Percentiles rank a stretch among this genome's conserved stretches.
Evolutionary conservation across 768 basidiomycete genomes (phyloP).

Genomic region (Tricholoma sp.): DNA sequence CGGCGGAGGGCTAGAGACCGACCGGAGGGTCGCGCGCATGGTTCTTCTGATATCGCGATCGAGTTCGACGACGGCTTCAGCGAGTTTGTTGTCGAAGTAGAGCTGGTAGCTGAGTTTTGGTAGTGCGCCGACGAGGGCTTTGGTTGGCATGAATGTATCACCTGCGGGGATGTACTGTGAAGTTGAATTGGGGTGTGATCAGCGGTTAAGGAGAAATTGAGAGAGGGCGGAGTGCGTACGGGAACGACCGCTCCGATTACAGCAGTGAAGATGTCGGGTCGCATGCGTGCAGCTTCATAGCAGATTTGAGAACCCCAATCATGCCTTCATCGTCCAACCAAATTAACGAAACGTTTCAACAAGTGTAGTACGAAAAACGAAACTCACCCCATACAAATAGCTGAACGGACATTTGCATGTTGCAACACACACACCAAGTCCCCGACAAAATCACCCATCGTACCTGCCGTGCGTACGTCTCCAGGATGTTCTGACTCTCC

Average conservation of each 20-base stretch:
- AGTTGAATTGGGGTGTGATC: background rate
- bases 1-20: constrained; percentile 51
- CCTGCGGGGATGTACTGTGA: constrained; percentile 56
- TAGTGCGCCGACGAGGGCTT: constrained; percentile 31
- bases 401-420: constrained; percentile 41
- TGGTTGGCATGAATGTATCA: constrained; percentile 42
- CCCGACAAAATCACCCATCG: constrained; percentile 52
- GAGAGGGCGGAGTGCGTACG: constrained; percentile 29
- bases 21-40: constrained; percentile 52
- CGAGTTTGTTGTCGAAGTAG: constrained; percentile 50
- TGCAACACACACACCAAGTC: constrained; percentile 63
- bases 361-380: background rate
- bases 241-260: constrained; percentile 59
- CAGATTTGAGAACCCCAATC: constrained; percentile 73
- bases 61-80: constrained; percentile 48
- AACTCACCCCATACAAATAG: constrained; percentile 59
- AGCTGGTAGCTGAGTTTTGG: constrained; percentile 60
- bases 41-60: constrained; percentile 51
- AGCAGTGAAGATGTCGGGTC: constrained; percentile 59
- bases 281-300: constrained; percentile 61
- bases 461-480: constrained; percentile 54
- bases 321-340: constrained; percentile 37
- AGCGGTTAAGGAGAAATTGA: background rate
- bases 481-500: constrained; percentile 63
- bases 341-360: background rate